Evolutionary conservation across 768 basidiomycete genomes (phyloP), one percentile per base, ranked within the genome.

Genomic region (Ephemerocybe angulata): DNA sequence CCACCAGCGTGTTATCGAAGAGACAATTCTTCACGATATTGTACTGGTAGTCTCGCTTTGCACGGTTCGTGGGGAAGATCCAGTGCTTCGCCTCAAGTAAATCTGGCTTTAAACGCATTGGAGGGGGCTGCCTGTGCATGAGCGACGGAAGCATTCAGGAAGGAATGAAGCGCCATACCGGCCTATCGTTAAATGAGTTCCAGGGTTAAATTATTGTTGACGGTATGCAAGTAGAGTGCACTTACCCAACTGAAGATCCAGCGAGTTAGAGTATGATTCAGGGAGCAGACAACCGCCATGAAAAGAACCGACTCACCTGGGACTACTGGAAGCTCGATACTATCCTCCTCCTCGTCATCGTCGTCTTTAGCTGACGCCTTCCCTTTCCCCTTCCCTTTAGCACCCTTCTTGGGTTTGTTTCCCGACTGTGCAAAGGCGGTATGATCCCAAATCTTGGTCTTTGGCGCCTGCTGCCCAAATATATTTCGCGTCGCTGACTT

Each of bases 1-100:
- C 89, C 27, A 98, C 94, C 7, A 99, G 81, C 6, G 92, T 90
- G 65, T 99, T 98, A 24, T 98, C 90, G 63, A 90, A 93, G 22
- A 99, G 77, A 62, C 86, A 89, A 28, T 83, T 78, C 63, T 80
- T 85, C 55, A 93, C 88, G 56, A 99, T 98, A 56, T 97, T 96
- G 67, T 80, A 95, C 62, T 99, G 97, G 64, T 98, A 99, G 60
- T 90, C 88, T 58, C 97, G 88, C 61, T 90, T 88, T 1, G 88
- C 83, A 30, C 82, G 78, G 65, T 98, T 98, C 13, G 89, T 76
- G 2, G 97, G 97, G 69, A 87, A 99, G 52, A 97, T 83, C 87
- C 94, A 98, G 49, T 90, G 88, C 60, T 83, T 86, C 5, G 82
- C 82, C 53, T 88, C 88, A 22, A 92, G 76, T n/a, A 83, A 74